phyloP scores from a whole-genome alignment of 2,329 filamentous ascomycete genomes.

The Aspergillus sp. region DNA sequence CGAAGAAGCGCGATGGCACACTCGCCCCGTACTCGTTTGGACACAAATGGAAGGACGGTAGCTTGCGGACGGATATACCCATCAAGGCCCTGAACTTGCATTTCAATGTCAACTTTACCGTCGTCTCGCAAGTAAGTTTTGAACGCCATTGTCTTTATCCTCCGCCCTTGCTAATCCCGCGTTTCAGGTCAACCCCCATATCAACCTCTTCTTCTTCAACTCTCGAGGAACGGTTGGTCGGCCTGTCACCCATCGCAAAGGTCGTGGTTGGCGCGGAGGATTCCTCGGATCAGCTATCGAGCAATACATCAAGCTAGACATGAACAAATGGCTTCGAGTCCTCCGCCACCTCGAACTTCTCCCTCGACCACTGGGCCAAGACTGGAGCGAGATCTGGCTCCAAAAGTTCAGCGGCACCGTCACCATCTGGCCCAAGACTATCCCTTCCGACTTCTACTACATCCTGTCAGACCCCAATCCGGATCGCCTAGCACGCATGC shows the following conservation, averaged over 20 bases:
- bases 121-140: conserved; percentile 61
- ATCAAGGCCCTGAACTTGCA: conserved; percentile 91
- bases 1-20: conserved; percentile 73
- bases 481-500: conserved; percentile 77
- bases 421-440: conserved; percentile 89
- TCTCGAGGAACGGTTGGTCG: conserved; percentile 87
- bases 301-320: conserved; percentile 92
- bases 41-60: conserved; percentile 99
- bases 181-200: conserved; percentile 86
- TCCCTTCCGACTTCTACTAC: conserved; percentile 75
- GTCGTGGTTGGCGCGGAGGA: conserved; percentile 92
- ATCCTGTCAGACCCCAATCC: conserved; percentile 83
- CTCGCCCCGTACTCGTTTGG: conserved; percentile 92
- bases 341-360: conserved; percentile 88
- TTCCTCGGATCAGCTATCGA: conserved; percentile 90
- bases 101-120: conserved; percentile 98
- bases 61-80: conserved; percentile 89
- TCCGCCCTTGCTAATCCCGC: conserved; percentile 25
- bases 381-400: conserved; percentile 96
- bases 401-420: conserved; percentile 93
- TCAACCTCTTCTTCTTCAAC: conserved; percentile 98
- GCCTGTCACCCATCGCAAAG: conserved; percentile 89
- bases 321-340: conserved; percentile 97
- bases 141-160: too few relatives aligned
- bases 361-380: conserved; percentile 84